phyloP scores from a whole-genome alignment of 2,329 filamentous ascomycete genomes.

The Diaporthe longicolla region DNA sequence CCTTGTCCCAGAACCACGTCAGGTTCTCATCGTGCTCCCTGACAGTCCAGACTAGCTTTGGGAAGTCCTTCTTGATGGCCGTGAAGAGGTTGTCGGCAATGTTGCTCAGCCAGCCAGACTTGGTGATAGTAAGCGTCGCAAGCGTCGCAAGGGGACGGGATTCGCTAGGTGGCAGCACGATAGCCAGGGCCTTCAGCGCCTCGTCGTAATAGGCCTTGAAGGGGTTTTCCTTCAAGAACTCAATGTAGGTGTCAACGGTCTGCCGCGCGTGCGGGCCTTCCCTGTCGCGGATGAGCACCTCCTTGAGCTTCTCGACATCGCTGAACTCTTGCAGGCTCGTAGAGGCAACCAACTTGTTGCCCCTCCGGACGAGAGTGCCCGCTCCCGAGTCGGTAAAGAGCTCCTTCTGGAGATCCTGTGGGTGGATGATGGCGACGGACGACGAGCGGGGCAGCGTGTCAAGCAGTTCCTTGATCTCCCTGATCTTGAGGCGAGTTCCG shows the following conservation, averaged over 20 bases:
- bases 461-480: slow-evolving; percentile 94
- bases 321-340: slow-evolving; percentile 80
- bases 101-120: slow-evolving; percentile 94
- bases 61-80: slow-evolving; percentile 92
- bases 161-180: slow-evolving; percentile 82
- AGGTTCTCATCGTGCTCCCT: slow-evolving; percentile 96
- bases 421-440: slow-evolving; percentile 97
- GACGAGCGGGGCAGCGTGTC: slow-evolving; percentile 91
- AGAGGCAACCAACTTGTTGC: slow-evolving; percentile 87
- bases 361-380: slow-evolving; percentile 91
- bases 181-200: slow-evolving; percentile 90
- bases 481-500: slow-evolving; percentile 96
- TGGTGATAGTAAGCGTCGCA: slow-evolving; percentile 92
- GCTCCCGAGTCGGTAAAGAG: slow-evolving; percentile 96
- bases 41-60: slow-evolving; percentile 95
- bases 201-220: slow-evolving; percentile 98
- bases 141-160: slow-evolving; percentile 82
- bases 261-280: slow-evolving; percentile 85
- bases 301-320: slow-evolving; percentile 83
- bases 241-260: slow-evolving; percentile 88
- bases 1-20: slow-evolving; percentile 98
- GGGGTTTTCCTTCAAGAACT: slow-evolving; percentile 79
- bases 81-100: slow-evolving; percentile 96
- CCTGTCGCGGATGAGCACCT: slow-evolving; percentile 84
- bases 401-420: slow-evolving; percentile 95